A percentile compares a stretch with the other conserved stretches of the same genome.
phyloP scores from a whole-genome alignment of 116 monocot species.

The Iris pallida region DNA sequence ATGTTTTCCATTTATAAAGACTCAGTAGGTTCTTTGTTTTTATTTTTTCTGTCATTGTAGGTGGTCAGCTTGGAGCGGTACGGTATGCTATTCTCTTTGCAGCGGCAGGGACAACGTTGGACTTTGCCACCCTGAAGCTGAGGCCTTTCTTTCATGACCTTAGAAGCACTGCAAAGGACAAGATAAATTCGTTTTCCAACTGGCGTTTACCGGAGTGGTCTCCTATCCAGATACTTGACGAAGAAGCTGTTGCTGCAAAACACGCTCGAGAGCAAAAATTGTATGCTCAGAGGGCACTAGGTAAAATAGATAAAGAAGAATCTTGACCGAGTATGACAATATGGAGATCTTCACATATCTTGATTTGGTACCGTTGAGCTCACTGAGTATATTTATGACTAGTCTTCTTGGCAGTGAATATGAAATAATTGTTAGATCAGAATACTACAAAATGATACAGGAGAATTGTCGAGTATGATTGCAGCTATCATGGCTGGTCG shows the following conservation, averaged over 20 bases:
- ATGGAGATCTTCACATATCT: no score
- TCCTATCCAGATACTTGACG: constrained; percentile 80
- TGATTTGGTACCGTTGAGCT: no score
- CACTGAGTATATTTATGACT: no score
- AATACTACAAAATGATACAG: no score
- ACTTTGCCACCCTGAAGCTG: constrained; percentile 43
- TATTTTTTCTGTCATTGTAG: constrained; percentile 26
- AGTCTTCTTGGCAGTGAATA: no score
- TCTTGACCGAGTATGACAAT: constrained; percentile 9
- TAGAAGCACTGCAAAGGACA: constrained; percentile 1
- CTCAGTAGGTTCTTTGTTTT: no score
- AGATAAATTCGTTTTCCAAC: constrained; percentile 10
- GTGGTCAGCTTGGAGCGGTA: constrained; percentile 73
- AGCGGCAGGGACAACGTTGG: constrained; percentile 58
- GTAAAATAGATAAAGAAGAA: constrained; percentile 56
- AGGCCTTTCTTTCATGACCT: constrained; percentile 31
- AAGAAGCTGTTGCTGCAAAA: constrained; percentile 85
- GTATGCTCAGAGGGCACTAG: constrained; percentile 30
- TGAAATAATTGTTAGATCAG: no score
- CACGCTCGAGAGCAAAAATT: constrained; percentile 55
- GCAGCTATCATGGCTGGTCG: no score
- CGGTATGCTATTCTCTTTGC: constrained; percentile 69
- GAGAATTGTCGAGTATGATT: no score
- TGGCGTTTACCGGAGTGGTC: constrained; percentile 84
- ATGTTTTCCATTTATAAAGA: no score